Evolutionary conservation across 164 flowering plant species (phyloP), one percentile per base, ranked within the genome.

Genomic region (Pachysandra terminalis): DNA sequence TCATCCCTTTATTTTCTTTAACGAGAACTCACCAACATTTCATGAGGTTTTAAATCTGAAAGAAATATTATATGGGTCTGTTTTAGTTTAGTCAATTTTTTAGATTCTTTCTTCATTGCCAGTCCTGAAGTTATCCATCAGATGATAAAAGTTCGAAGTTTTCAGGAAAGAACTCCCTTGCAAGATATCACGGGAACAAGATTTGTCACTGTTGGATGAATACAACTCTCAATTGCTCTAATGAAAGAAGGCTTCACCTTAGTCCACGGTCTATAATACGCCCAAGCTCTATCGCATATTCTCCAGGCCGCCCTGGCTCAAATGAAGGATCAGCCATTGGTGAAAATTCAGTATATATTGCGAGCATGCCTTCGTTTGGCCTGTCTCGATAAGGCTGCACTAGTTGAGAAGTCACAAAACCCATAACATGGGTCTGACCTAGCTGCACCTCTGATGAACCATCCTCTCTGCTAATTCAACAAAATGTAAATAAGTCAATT

Each of bases 241-340:
- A 25, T 41, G 37, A 41, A 64, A 26, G 19, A 26, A 41, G 48
- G 10, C 51, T 4, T 75, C 45, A 90, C 99, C 97, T 86, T 65
- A 95, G 76, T 62, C 98, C 97, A 67, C 99, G 94, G 72, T 95
- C 98, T 60, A 95, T 77, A 19, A 92, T 73, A 3, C 99, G 96
- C 19, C 93, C 99, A 63, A 95, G 77, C 73, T 95, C 99, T 28
- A 95, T 87, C 4, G 99, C 90, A 72, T 72, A 85, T 63, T 95
- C 97, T 65, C 97, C 93, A 40, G 97, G 96, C 65, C 96, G 97
- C 60, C 99, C 99, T n/a, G 85, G 72, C 76, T 95, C 99, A 79
- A 92, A 95, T 45, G 96, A 84, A 54, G 97, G 98, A 79, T 95
- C 99, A 61, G 98, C 98, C 97, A 95, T 95, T 0, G 99, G 98